Conservation (phyloP, 441 rosid genomes). For the Omphalea diandra region DNA sequence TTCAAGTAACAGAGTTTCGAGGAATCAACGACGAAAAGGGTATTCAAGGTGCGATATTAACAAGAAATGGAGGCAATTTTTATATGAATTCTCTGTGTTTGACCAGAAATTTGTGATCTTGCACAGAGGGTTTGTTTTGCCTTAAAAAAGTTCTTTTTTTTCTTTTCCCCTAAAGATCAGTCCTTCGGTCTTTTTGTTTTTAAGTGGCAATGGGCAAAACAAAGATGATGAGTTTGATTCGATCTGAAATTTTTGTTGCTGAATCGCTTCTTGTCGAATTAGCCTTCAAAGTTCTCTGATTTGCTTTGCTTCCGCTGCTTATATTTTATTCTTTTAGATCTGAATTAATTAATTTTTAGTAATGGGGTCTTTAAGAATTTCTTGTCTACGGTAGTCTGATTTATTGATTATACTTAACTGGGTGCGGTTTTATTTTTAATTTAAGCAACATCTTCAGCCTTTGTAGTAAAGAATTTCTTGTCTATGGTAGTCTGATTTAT, state of each 20-base stretch:
- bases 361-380: too few relatives aligned
- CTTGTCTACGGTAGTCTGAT: too few relatives aligned
- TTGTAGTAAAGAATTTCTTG: too few relatives aligned
- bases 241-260: slow-evolving; percentile 31
- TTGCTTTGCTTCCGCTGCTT: slow-evolving; percentile 19
- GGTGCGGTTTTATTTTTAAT: neutral
- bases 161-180: neutral
- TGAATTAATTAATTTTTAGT: too few relatives aligned
- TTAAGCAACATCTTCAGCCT: neutral
- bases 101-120: neutral
- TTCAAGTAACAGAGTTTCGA: slow-evolving; percentile 31
- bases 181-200: neutral
- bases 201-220: slow-evolving; percentile 8
- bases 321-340: neutral
- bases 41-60: slow-evolving; percentile 39
- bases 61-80: neutral
- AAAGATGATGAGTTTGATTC: slow-evolving; percentile 33
- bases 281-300: slow-evolving; percentile 50
- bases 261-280: slow-evolving; percentile 18
- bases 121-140: slow-evolving; percentile 10
- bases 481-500: too few relatives aligned
- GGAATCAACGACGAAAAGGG: slow-evolving; percentile 42
- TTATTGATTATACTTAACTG: neutral
- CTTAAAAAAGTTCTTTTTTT: neutral
- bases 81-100: slow-evolving; percentile 9